A percentile compares a stretch with the other conserved stretches of the same genome.
These are phyloP conservation scores for Candida chilensis DNA, from an alignment of 805 yeast species.

Conservation along the genomic window DNA sequence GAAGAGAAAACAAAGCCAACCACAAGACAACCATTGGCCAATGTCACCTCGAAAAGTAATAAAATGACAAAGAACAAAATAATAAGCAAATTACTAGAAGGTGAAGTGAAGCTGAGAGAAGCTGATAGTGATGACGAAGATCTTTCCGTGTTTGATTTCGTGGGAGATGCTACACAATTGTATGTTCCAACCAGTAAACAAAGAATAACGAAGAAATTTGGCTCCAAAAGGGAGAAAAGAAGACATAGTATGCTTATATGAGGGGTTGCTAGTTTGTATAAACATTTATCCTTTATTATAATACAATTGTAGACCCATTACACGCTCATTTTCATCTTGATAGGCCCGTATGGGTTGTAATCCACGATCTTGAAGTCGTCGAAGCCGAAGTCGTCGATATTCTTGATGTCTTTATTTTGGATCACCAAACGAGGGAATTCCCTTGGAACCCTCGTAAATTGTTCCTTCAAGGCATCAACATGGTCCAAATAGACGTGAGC, in stretches of 20 bases:
- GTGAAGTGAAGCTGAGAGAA: constrained; percentile 3
- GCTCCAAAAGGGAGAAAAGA: constrained; percentile 1
- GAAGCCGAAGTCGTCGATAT: constrained; percentile 79
- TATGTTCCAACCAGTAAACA: constrained; percentile 7
- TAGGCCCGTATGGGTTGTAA: constrained; percentile 75
- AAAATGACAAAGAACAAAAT: too few species aligned
- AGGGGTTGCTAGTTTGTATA: too few species aligned
- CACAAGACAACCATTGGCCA: too few species aligned
- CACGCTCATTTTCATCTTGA: constrained; percentile 97
- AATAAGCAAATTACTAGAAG: too few species aligned
- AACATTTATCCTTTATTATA: too few species aligned
- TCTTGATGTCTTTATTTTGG: constrained; percentile 51
- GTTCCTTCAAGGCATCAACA: constrained; percentile 81
- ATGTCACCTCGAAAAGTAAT: too few species aligned
- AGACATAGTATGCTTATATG: constrained; percentile 1
- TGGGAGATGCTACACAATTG: constrained; percentile 11
- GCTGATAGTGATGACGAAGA: constrained; percentile 9
- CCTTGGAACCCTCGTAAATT: constrained; percentile 66
- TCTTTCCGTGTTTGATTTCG: constrained; percentile 30
- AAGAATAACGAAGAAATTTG: neutral
- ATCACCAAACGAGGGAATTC: constrained; percentile 73
- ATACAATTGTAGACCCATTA: too few species aligned
- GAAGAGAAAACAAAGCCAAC: too few species aligned
- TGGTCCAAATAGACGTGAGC: constrained; percentile 94
- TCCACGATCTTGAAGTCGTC: constrained; percentile 81